phyloP scores from a whole-genome alignment of 2,329 filamentous ascomycete genomes.

The Rutstroemia sp. region DNA sequence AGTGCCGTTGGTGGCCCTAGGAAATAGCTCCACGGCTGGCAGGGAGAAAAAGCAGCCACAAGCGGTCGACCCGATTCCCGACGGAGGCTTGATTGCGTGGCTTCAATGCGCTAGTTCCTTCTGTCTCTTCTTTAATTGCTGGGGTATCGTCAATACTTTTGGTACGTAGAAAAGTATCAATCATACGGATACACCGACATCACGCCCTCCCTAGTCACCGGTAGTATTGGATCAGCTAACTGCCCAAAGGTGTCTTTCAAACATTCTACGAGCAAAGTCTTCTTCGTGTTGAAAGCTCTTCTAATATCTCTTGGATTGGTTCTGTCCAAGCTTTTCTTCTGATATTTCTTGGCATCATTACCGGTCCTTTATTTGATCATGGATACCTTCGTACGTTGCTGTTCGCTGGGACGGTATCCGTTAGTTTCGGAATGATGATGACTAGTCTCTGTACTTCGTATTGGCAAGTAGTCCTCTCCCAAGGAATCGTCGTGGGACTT shows the following conservation, averaged over 20 bases:
- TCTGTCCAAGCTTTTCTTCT: conserved; percentile 46
- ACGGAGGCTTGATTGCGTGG: conserved; percentile 11
- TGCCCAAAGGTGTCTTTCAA: conserved; percentile 41
- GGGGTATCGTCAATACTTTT: conserved; percentile 20
- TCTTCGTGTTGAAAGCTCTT: conserved; percentile 37
- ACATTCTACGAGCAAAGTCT: conserved; percentile 45
- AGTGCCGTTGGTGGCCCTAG: too few species aligned
- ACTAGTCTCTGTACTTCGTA: conserved; percentile 34
- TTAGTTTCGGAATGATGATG: conserved; percentile 35
- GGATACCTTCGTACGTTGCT: conserved; percentile 26
- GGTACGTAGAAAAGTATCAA: neutral
- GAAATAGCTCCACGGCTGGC: too few species aligned
- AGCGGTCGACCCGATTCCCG: too few species aligned
- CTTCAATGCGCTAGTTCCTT: neutral
- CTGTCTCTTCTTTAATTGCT: conserved; percentile 5
- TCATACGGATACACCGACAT: neutral
- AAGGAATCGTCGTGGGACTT: conserved; percentile 42
- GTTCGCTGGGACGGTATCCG: conserved; percentile 1
- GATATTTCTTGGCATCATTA: conserved; percentile 42
- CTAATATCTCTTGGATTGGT: conserved; percentile 51
- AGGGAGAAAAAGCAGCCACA: too few species aligned
- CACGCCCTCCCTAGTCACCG: conserved; percentile 33
- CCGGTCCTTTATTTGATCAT: conserved; percentile 53
- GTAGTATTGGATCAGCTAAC: neutral
- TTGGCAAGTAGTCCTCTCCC: conserved; percentile 45